phyloP scores from a whole-genome alignment of 208 protist genomes.

The Leishmania turanica region DNA sequence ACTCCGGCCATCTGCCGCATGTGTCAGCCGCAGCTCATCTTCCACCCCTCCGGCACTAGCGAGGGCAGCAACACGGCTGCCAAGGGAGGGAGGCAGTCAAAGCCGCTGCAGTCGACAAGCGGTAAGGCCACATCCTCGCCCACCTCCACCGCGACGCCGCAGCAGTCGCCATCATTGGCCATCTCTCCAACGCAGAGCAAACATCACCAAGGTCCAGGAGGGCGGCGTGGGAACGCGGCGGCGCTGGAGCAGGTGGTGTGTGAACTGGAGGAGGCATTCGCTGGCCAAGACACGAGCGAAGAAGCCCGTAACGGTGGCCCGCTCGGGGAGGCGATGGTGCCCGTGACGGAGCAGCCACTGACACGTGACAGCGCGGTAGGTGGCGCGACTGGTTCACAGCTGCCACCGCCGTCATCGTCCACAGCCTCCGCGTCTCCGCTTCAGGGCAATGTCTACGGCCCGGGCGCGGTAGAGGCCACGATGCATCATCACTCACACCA shows the following conservation, averaged over 20 bases:
- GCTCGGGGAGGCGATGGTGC: slow-evolving; percentile 43
- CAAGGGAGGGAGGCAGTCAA: not conserved
- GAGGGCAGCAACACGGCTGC: not conserved
- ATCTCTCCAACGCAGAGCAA: slow-evolving; percentile 5
- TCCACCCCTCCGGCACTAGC: slow-evolving; percentile 20
- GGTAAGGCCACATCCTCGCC: not conserved
- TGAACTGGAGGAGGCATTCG: slow-evolving; percentile 28
- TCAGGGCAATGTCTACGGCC: slow-evolving; percentile 2
- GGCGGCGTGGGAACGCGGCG: slow-evolving; percentile 4
- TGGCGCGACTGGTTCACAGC: not conserved
- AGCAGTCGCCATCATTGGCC: not conserved
- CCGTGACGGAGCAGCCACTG: slow-evolving; percentile 2
- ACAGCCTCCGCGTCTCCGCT: not conserved
- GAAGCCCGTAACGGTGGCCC: slow-evolving; percentile 22
- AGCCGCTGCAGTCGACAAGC: not conserved
- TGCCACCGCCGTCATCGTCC: slow-evolving; percentile 8
- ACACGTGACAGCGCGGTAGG: not conserved
- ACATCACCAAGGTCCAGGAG: not conserved
- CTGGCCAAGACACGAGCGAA: slow-evolving; percentile 19
- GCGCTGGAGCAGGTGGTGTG: slow-evolving; percentile 5
- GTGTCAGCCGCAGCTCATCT: slow-evolving; percentile 70
- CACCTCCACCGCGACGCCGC: not conserved
- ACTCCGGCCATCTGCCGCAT: slow-evolving; percentile 52
- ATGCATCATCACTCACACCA: not conserved
- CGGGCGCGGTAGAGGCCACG: not conserved